Evolutionary conservation across 495 filamentous ascomycete genomes (phyloP).

Genomic region (Aspergillus coremiiformis): DNA sequence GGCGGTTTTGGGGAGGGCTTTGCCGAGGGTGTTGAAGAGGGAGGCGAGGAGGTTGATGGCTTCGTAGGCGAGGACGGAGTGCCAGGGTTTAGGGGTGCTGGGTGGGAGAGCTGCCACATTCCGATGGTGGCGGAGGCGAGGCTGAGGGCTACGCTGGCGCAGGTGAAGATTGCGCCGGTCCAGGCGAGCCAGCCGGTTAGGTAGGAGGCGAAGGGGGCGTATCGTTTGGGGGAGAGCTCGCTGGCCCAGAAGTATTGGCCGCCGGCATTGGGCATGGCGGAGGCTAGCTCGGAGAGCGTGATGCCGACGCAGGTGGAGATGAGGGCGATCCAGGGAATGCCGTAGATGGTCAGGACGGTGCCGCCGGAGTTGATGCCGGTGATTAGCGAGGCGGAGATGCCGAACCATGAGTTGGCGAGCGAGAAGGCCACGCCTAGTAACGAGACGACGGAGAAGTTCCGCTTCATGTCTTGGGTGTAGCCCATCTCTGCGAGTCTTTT

Average conservation of each 20-base stretch:
- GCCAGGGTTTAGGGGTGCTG: conserved; percentile 44
- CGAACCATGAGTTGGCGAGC: conserved; percentile 54
- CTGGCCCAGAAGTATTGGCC: conserved; percentile 56
- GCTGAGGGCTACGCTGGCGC: conserved; percentile 45
- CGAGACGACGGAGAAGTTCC: conserved; percentile 50
- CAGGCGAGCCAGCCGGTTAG: conserved; percentile 49
- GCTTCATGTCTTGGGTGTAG: conserved; percentile 47
- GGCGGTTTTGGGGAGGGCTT: conserved; percentile 37
- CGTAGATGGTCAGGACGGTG: conserved; percentile 49
- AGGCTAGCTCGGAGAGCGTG: conserved; percentile 47
- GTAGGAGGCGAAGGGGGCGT: conserved; percentile 42
- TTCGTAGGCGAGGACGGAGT: conserved; percentile 42
- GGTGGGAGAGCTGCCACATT: conserved; percentile 45
- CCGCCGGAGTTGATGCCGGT: conserved; percentile 53
- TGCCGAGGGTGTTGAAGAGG: conserved; percentile 50
- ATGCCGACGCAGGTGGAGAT: conserved; percentile 50
- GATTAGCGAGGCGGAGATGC: conserved; percentile 49
- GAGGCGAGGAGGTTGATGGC: conserved; percentile 45
- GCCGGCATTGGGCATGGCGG: conserved; percentile 49
- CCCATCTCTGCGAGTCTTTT: conserved; percentile 42
- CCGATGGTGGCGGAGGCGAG: conserved; percentile 43
- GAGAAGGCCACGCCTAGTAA: conserved; percentile 51
- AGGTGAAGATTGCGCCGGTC: conserved; percentile 47
- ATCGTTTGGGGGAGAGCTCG: conserved; percentile 42
- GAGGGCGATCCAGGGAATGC: conserved; percentile 45